phyloP scores from a whole-genome alignment of 1,284 basidiomycete genomes.

The Rugiboletus extremiorientalis region DNA sequence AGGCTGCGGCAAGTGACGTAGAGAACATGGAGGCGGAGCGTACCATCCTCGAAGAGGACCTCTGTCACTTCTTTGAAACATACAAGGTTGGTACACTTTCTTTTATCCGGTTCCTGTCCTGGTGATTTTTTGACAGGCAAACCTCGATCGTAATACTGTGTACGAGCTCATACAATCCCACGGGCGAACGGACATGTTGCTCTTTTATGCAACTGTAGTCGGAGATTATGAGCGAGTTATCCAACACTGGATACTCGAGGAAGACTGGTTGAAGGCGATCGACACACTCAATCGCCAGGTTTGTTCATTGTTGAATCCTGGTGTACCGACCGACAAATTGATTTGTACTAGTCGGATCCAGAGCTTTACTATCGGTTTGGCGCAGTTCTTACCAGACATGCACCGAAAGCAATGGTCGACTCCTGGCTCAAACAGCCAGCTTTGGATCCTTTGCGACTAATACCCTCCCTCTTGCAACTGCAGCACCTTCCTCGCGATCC shows the following conservation, averaged over 20 bases:
- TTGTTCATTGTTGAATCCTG: constrained; percentile 3
- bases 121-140: constrained; percentile 48
- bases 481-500: constrained; percentile 71
- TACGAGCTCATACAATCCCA: constrained; percentile 95
- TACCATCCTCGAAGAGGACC: constrained; percentile 87
- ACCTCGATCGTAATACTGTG: constrained; percentile 82
- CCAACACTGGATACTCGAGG: constrained; percentile 91
- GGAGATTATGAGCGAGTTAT: constrained; percentile 86
- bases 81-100: constrained; percentile 64
- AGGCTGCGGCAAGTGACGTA: constrained; percentile 82
- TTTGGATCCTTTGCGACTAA: constrained; percentile 81
- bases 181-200: constrained; percentile 89
- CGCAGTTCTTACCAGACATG: constrained; percentile 82
- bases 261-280: constrained; percentile 90
- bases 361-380: constrained; percentile 95
- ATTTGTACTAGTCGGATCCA: constrained; percentile 59
- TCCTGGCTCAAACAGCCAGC: constrained; percentile 84
- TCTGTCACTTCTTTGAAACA: constrained; percentile 88
- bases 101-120: not conserved
- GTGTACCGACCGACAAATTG: not conserved
- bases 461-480: constrained; percentile 87
- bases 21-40: constrained; percentile 85
- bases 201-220: constrained; percentile 85
- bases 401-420: constrained; percentile 88
- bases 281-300: constrained; percentile 88